Evolutionary conservation across 352 stramenopile species (phyloP).

Genomic region (Thraustochytrium striatum): DNA sequence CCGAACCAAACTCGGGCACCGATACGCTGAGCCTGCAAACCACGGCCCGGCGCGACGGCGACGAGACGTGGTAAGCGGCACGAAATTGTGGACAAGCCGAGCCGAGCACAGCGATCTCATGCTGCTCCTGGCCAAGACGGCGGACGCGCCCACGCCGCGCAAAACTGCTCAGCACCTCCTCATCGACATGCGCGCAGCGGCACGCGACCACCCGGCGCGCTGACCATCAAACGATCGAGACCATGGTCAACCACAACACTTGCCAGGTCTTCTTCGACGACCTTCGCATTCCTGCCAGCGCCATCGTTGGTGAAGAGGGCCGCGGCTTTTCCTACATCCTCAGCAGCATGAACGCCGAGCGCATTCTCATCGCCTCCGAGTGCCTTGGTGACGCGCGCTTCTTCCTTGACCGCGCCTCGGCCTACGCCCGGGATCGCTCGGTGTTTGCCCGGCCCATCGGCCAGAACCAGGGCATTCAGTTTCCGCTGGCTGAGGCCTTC

Average conservation of each 20-base stretch:
- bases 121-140: conserved; percentile 37
- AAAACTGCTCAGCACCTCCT: conserved; percentile 41
- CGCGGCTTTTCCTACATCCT: conserved; percentile 44
- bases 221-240: conserved; percentile 41
- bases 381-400: conserved; percentile 43
- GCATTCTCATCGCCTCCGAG: conserved; percentile 45
- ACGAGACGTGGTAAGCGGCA: conserved; percentile 42
- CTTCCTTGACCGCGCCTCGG: conserved; percentile 34
- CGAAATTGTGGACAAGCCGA: conserved; percentile 44
- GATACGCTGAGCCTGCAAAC: conserved; percentile 45
- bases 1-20: conserved; percentile 46
- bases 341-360: conserved; percentile 43
- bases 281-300: neutral
- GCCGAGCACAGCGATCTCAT: conserved; percentile 49
- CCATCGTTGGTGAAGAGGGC: conserved; percentile 32
- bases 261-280: conserved; percentile 44
- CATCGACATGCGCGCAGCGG: conserved; percentile 36
- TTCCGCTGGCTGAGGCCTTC: conserved; percentile 42
- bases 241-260: conserved; percentile 50
- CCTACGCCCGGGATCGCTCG: conserved; percentile 34
- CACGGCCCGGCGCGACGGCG: neutral
- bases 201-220: neutral
- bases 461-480: conserved; percentile 48
- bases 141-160: neutral
- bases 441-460: conserved; percentile 45